Conservation (phyloP, 805 yeast genomes). For the Candida vartiovaarae region DNA sequence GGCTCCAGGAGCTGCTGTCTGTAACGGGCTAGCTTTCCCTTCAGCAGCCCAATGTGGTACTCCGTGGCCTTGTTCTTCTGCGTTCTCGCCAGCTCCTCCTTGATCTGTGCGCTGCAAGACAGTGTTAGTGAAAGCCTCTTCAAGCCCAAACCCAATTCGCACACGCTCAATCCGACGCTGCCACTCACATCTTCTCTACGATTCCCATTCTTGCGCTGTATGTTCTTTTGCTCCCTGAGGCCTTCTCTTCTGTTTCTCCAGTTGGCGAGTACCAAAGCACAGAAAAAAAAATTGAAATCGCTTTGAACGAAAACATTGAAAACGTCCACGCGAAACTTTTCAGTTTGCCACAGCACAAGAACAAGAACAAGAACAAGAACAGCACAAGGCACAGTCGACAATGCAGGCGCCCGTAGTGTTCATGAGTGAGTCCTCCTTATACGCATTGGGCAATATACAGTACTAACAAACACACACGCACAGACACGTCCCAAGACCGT, state of each 20-base stretch:
- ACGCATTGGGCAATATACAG: too few relatives aligned
- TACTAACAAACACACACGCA: too few relatives aligned
- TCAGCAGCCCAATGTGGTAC: slow-evolving; percentile 88
- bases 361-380: too few relatives aligned
- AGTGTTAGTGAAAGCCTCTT: slow-evolving; percentile 23
- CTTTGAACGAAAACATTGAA: too few relatives aligned
- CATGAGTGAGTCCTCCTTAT: slow-evolving; percentile 38
- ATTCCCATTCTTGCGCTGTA: slow-evolving; percentile 8
- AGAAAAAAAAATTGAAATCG: too few relatives aligned
- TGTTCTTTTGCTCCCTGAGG: too few relatives aligned
- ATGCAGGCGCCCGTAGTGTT: slow-evolving; percentile 86
- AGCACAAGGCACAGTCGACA: neutral
- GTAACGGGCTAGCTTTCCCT: slow-evolving; percentile 90
- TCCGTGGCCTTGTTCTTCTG: slow-evolving; percentile 98
- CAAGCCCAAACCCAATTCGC: too few relatives aligned
- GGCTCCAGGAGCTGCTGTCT: slow-evolving; percentile 91
- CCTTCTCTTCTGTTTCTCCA: too few relatives aligned
- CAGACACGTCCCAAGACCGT: slow-evolving; percentile 79
- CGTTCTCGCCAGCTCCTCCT: slow-evolving; percentile 80
- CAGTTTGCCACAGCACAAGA: too few relatives aligned
- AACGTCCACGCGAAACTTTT: too few relatives aligned
- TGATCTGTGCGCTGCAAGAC: slow-evolving; percentile 7
- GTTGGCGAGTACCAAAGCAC: too few relatives aligned
- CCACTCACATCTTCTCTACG: slow-evolving; percentile 11
- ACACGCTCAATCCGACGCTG: too few relatives aligned